A percentile compares a stretch with the other conserved stretches of the same genome.
These are phyloP conservation scores for Dothideomycetidae sp. DNA, from an alignment of 2,329 filamentous ascomycete species.

Conservation along the genomic window DNA sequence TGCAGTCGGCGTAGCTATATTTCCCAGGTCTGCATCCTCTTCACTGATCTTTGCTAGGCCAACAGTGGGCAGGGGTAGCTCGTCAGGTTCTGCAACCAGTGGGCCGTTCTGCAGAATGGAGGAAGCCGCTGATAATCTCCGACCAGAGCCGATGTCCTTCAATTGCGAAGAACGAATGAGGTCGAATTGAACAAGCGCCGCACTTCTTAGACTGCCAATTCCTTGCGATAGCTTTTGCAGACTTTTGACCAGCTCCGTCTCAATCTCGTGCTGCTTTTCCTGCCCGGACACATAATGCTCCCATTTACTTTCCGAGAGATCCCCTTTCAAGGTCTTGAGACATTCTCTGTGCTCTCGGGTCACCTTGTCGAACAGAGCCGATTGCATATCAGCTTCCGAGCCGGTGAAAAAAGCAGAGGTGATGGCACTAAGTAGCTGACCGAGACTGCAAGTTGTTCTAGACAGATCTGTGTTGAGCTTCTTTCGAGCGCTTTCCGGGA, in stretches of 20 bases:
- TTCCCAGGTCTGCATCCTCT: conserved; percentile 3
- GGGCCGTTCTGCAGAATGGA: background rate
- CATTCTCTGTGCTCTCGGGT: conserved; percentile 47
- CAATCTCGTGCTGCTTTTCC: conserved; percentile 63
- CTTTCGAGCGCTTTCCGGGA: conserved; percentile 61
- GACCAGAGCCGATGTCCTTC: conserved; percentile 8
- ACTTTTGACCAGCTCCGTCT: conserved; percentile 67
- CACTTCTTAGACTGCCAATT: conserved; percentile 78
- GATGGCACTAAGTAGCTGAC: conserved; percentile 68
- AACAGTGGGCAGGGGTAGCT: background rate
- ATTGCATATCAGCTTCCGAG: conserved; percentile 60
- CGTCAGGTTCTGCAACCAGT: conserved; percentile 5
- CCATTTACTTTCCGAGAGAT: conserved; percentile 71
- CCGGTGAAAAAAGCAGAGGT: conserved; percentile 74
- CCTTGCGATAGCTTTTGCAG: conserved; percentile 77
- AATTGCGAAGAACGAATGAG: conserved; percentile 51
- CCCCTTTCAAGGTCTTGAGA: conserved; percentile 57
- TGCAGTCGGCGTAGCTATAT: conserved; percentile 1
- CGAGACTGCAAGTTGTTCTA: conserved; percentile 58
- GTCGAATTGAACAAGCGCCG: conserved; percentile 76
- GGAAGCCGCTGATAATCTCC: conserved; percentile 8
- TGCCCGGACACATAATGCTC: conserved; percentile 75
- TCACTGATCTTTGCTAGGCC: conserved; percentile 11
- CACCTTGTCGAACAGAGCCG: conserved; percentile 48
- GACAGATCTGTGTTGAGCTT: conserved; percentile 61